Evolutionary conservation across 768 basidiomycete species (phyloP).

Genomic region (Psilocybe azurescens): DNA sequence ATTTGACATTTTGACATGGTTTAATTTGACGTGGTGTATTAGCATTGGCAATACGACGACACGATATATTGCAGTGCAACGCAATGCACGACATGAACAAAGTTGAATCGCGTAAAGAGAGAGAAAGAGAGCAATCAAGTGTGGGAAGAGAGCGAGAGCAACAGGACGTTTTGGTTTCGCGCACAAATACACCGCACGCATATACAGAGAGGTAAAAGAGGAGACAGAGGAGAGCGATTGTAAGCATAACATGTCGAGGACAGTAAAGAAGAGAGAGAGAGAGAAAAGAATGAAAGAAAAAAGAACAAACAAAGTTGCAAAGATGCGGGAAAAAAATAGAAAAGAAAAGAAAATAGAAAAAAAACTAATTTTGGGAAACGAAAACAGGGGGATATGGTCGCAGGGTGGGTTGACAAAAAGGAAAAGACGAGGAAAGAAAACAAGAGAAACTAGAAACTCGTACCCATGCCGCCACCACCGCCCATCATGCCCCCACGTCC

Average conservation of each 20-base stretch:
- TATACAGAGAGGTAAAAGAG: slow-evolving; percentile 20
- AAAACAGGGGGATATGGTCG: not conserved
- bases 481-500: slow-evolving; percentile 61
- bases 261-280: slow-evolving; percentile 10
- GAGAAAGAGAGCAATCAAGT: too few species aligned
- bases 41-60: not conserved
- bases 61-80: not conserved
- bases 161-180: not conserved
- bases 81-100: not conserved
- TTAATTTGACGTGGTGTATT: too few species aligned
- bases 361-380: not conserved
- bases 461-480: slow-evolving; percentile 63
- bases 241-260: slow-evolving; percentile 45
- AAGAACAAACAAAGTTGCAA: slow-evolving; percentile 14
- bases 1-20: not conserved
- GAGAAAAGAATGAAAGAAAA: slow-evolving; percentile 14
- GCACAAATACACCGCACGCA: not conserved
- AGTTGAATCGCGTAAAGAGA: not conserved
- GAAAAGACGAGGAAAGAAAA: slow-evolving; percentile 22
- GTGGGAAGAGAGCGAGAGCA: too few species aligned
- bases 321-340: too few species aligned
- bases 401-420: not conserved
- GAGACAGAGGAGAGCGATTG: slow-evolving; percentile 26
- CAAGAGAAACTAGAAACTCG: slow-evolving; percentile 49
- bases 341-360: slow-evolving; percentile 18